Evolutionary conservation across 2,329 filamentous ascomycete genomes (phyloP).

Genomic region (Venturiaceae sp.): DNA sequence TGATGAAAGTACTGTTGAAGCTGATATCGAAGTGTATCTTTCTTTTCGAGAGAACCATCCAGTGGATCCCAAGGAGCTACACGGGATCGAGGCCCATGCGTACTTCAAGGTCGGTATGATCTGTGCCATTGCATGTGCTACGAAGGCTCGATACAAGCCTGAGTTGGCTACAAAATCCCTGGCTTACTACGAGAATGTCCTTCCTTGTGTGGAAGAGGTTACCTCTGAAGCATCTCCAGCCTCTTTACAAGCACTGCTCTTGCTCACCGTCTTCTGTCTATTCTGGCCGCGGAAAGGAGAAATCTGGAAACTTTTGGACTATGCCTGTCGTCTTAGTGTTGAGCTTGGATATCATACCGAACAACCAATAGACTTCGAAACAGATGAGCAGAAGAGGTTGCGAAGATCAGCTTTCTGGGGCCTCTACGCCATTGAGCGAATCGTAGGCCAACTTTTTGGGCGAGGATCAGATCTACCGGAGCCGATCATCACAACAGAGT

Average conservation of each 20-base stretch:
- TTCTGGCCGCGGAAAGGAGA: too few relatives aligned
- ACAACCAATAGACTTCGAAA: constrained; percentile 15
- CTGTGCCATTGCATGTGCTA: background rate
- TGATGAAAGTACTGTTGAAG: too few relatives aligned
- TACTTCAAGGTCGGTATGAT: background rate
- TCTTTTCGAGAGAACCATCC: too few relatives aligned
- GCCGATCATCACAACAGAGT: constrained; percentile 26
- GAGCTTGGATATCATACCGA: constrained; percentile 25
- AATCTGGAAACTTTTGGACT: too few relatives aligned
- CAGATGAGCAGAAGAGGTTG: constrained; percentile 14
- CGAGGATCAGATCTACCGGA: constrained; percentile 26
- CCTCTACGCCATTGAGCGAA: constrained; percentile 26
- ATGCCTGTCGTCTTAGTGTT: constrained; percentile 19
- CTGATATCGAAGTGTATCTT: too few relatives aligned
- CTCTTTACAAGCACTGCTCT: constrained; percentile 16
- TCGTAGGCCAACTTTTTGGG: constrained; percentile 27
- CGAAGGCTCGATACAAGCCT: background rate
- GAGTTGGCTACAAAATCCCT: background rate
- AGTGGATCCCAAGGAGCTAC: background rate
- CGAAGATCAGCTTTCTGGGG: constrained; percentile 24
- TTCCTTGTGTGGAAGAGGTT: constrained; percentile 21
- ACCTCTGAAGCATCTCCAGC: constrained; percentile 17
- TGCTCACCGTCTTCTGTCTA: too few relatives aligned
- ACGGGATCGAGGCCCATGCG: background rate
- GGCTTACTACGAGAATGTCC: constrained; percentile 15